Evolutionary conservation across 1,284 basidiomycete species (phyloP).

Genomic region (Trichosporon asahii): DNA sequence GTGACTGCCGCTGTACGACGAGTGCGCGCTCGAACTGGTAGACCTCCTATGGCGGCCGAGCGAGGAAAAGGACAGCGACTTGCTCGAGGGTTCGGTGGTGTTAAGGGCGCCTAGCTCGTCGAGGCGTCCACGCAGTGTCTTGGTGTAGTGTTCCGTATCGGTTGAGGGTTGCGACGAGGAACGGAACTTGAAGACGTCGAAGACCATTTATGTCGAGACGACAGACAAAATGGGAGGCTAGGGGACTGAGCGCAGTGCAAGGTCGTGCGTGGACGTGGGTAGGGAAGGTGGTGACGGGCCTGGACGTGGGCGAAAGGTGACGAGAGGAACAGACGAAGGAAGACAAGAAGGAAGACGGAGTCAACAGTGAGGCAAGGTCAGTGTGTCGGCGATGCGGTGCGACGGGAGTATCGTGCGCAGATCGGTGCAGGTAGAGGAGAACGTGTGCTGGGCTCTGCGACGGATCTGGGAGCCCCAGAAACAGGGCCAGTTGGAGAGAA

Average conservation of each 20-base stretch:
- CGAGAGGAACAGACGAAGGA: not conserved
- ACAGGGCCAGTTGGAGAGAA: too few species aligned
- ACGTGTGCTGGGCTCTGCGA: not conserved
- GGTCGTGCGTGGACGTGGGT: not conserved
- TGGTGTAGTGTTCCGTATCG: slow-evolving; percentile 19
- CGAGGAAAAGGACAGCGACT: not conserved
- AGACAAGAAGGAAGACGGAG: not conserved
- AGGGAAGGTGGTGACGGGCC: not conserved
- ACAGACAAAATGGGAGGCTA: not conserved
- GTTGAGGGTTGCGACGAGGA: not conserved
- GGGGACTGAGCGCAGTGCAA: not conserved
- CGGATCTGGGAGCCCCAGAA: too few species aligned
- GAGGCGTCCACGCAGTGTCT: slow-evolving; percentile 16
- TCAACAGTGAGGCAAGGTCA: not conserved
- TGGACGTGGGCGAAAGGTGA: not conserved
- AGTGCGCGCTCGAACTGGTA: not conserved
- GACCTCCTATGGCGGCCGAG: slow-evolving; percentile 14
- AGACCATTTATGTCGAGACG: not conserved
- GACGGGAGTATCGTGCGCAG: not conserved
- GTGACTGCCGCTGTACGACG: not conserved
- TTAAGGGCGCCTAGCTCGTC: slow-evolving; percentile 7
- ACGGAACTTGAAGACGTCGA: slow-evolving; percentile 16
- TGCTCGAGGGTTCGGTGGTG: not conserved
- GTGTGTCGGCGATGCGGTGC: not conserved
- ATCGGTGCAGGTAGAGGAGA: not conserved